Percentiles rank a stretch among this genome's conserved stretches.
Evolutionary conservation across 345 rosid genomes (phyloP).

Genomic region (Euclidium syriacum): DNA sequence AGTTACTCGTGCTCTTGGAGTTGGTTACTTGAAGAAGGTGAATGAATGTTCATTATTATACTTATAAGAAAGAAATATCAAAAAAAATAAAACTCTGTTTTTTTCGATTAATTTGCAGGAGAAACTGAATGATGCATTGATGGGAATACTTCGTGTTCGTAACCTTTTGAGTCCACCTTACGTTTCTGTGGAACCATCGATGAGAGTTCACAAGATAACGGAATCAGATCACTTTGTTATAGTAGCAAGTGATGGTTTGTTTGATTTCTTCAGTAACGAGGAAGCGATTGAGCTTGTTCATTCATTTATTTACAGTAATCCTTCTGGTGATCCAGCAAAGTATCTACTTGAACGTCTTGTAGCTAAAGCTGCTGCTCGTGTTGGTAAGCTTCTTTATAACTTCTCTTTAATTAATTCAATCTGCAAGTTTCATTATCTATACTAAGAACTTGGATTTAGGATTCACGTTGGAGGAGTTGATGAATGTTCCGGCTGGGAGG

Average conservation of each 20-base stretch:
- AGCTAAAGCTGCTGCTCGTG: constrained; percentile 75
- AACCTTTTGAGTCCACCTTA: constrained; percentile 92
- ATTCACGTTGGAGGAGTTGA: constrained; percentile 79
- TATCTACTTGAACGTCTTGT: constrained; percentile 77
- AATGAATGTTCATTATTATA: too few relatives aligned
- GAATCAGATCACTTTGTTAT: constrained; percentile 81
- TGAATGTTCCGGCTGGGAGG: constrained; percentile 90
- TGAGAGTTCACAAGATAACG: constrained; percentile 63
- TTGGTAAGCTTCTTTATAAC: constrained; percentile 44
- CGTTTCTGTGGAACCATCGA: constrained; percentile 72
- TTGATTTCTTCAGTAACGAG: constrained; percentile 84
- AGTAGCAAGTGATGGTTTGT: constrained; percentile 89
- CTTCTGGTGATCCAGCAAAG: constrained; percentile 91
- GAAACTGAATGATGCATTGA: constrained; percentile 78
- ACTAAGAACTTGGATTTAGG: constrained; percentile 36
- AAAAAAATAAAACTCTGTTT: not conserved
- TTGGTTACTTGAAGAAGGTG: constrained; percentile 95
- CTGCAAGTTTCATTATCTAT: not conserved
- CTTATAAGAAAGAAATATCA: too few relatives aligned
- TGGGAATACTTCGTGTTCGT: constrained; percentile 89
- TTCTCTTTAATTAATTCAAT: not conserved
- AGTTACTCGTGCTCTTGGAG: constrained; percentile 95
- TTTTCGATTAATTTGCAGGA: constrained; percentile 36
- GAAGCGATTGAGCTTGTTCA: constrained; percentile 73
- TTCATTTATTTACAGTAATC: constrained; percentile 50